Percentiles rank a stretch among this genome's conserved stretches.
phyloP scores from a whole-genome alignment of 345 rosid genomes.

The Lumnitzera racemosa region DNA sequence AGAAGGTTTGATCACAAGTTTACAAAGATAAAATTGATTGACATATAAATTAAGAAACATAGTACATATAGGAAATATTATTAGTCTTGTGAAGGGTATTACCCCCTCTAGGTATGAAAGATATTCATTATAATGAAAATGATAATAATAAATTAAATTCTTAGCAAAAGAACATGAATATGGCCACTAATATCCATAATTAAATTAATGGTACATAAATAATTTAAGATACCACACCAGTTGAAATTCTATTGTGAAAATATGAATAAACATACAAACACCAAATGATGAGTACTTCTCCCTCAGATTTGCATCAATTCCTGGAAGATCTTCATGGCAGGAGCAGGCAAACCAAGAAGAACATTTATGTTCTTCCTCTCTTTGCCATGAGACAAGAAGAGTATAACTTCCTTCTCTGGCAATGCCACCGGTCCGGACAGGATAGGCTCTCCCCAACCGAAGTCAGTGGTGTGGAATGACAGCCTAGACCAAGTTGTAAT shows the following conservation, averaged over 20 bases:
- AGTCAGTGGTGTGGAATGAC: conserved; percentile 68
- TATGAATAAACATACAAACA: neutral
- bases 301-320: conserved; percentile 40
- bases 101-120: too few species aligned
- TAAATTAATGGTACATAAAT: too few species aligned
- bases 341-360: conserved; percentile 76
- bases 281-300: neutral
- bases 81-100: too few species aligned
- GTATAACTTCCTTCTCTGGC: conserved; percentile 85
- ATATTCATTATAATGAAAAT: too few species aligned
- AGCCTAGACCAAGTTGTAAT: conserved; percentile 90
- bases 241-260: neutral
- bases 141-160: too few species aligned
- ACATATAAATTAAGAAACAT: too few species aligned
- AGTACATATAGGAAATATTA: too few species aligned
- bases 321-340: conserved; percentile 67
- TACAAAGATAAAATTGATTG: too few species aligned
- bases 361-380: conserved; percentile 79
- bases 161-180: too few species aligned
- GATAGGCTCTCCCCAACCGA: conserved; percentile 91
- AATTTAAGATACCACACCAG: too few species aligned
- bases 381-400: conserved; percentile 78
- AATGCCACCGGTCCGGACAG: conserved; percentile 78
- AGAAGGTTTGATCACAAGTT: too few species aligned
- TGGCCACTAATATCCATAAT: too few species aligned